Conservation (phyloP, 2,329 filamentous ascomycete genomes). For the Trichoderma cornu-damae region DNA sequence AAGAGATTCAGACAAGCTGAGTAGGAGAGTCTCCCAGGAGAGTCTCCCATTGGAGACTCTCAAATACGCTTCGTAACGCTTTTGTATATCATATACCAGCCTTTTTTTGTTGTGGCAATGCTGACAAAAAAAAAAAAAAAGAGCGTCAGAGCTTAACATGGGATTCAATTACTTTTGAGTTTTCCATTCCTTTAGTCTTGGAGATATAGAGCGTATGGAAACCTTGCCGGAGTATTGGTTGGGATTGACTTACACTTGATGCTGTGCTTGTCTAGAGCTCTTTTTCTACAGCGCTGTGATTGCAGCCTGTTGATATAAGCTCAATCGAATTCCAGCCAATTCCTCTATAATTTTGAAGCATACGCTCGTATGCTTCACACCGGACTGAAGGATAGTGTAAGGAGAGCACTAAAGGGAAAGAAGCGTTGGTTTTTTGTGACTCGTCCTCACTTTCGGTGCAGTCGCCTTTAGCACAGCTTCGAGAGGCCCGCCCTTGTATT, state of each 20-base stretch:
- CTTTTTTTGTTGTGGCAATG: no score
- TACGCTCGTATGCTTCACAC: conserved; percentile 33
- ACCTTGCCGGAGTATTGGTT: neutral
- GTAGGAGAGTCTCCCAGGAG: no score
- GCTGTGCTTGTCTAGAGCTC: conserved; percentile 28
- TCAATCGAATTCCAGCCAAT: conserved; percentile 30
- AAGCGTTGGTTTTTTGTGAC: conserved; percentile 16
- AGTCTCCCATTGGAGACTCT: no score
- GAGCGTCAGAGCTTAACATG: no score
- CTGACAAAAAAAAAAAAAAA: no score
- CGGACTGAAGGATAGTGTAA: conserved; percentile 25
- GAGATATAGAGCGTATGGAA: no score
- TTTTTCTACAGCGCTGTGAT: conserved; percentile 31
- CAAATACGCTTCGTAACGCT: no score
- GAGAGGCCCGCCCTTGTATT: conserved; percentile 24
- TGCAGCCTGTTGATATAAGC: conserved; percentile 33
- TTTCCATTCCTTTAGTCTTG: neutral
- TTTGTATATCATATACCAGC: no score
- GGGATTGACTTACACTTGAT: neutral
- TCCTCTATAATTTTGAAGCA: conserved; percentile 28
- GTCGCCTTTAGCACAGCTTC: conserved; percentile 12
- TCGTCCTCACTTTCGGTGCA: neutral
- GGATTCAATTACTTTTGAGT: no score
- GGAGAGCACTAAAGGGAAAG: conserved; percentile 20
- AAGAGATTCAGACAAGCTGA: no score